Base-by-base conservation (phyloP, 768 basidiomycete genomes). In the Boletales sp. region DNA sequence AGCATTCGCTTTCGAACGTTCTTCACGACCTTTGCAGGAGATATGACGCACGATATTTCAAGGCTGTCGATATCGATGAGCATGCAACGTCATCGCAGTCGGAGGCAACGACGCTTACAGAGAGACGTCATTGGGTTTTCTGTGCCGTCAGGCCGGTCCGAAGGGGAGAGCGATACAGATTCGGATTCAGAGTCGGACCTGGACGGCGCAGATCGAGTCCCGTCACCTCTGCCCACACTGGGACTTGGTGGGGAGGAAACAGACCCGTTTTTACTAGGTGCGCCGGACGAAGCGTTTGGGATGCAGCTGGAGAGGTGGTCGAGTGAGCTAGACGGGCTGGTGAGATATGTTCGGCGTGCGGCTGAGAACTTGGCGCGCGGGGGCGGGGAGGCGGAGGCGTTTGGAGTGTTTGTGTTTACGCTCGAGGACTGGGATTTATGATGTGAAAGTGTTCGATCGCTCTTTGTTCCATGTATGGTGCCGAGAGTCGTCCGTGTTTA, bases 361-460 rank as follows among this genome's bases (percentile, higher is more conserved):
- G 80, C 83, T 8, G 90, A 91, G 63, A 81, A 72, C 56, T 69
- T 90, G 19, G 84, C 84, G 12, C 78, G 78, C 36, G 82, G 84
- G 1, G 64, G 71, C n/a, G 74, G 75, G 15, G 82, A 83, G 45
- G 79, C 75, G 24, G 80, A 83, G 12, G 65, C 83, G 1, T 90
- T 88, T 61, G 84, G 80, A 2, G 75, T 87, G 30, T 70, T 91
- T 44, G 85, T 87, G 10, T 91, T 92, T 64, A 73, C 79, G 37
- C 69, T 92, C 51, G 86, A 90, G 46, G 88, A 89, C 61, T 91
- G 88, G 87, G 87, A 88, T 66, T 68, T 50, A 15, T 67, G 45
- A 53, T 45, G 29, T 21, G 21, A 21, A 21, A 21, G 21, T 21
- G 21, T 21, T 21, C 21, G 21, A 21, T 21, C 4, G 4, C 21